Evolutionary conservation across 495 filamentous ascomycete genomes (phyloP).

Genomic region (Podospora conica): DNA sequence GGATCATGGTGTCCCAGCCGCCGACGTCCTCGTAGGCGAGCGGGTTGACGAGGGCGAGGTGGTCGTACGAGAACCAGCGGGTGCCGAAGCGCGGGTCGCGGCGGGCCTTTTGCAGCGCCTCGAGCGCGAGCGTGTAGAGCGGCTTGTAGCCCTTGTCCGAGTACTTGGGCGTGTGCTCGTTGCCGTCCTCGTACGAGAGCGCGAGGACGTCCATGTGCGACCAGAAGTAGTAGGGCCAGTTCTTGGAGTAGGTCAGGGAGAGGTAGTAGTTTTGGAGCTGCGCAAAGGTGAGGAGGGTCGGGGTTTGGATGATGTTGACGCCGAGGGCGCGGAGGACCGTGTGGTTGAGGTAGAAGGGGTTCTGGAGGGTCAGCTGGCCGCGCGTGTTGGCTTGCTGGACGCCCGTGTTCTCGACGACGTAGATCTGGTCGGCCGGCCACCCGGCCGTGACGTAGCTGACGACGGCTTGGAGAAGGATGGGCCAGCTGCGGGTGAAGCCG

Average conservation of each 20-base stretch:
- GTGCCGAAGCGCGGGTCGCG: constrained; percentile 40
- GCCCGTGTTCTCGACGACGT: constrained; percentile 57
- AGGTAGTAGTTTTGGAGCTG: constrained; percentile 58
- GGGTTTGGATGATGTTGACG: constrained; percentile 51
- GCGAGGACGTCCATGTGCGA: constrained; percentile 51
- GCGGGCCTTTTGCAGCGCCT: constrained; percentile 32
- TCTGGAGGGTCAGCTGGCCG: constrained; percentile 46
- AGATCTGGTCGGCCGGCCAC: constrained; percentile 54
- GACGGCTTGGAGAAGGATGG: constrained; percentile 51
- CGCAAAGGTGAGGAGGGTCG: constrained; percentile 52
- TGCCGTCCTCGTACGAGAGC: constrained; percentile 45
- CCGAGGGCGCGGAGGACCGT: constrained; percentile 43
- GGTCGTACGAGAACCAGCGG: constrained; percentile 54
- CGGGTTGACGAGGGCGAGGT: constrained; percentile 53
- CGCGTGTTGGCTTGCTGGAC: constrained; percentile 49
- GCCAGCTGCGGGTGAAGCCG: constrained; percentile 54
- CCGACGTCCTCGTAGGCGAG: constrained; percentile 47
- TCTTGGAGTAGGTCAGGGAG: constrained; percentile 46
- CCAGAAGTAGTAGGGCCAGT: constrained; percentile 55
- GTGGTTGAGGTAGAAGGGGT: constrained; percentile 56
- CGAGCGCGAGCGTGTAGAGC: constrained; percentile 45
- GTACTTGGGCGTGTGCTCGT: constrained; percentile 28
- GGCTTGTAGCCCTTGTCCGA: constrained; percentile 33
- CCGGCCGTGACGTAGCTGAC: constrained; percentile 53
- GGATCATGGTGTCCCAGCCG: constrained; percentile 55